Percentiles rank a stretch among this genome's conserved stretches.
phyloP scores from a whole-genome alignment of 1,139 yeast species.

The Diutina catenulata region DNA sequence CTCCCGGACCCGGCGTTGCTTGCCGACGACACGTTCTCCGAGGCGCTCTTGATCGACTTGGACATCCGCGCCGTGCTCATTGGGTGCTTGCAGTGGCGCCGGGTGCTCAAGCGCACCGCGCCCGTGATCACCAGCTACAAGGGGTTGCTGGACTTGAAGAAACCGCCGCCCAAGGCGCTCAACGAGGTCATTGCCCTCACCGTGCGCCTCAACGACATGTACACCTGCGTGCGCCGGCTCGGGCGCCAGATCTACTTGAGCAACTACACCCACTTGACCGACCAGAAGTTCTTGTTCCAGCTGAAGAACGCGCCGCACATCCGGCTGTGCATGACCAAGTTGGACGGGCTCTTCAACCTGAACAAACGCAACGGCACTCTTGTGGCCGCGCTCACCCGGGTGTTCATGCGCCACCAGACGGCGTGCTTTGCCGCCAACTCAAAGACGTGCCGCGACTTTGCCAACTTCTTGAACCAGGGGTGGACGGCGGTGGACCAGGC shows the following conservation, averaged over 20 bases:
- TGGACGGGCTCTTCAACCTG: conserved; percentile 33
- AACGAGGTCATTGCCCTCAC: conserved; percentile 33
- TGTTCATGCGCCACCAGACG: conserved; percentile 34
- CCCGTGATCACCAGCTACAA: conserved; percentile 14
- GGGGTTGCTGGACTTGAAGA: conserved; percentile 18
- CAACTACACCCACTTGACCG: conserved; percentile 26
- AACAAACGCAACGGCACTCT: conserved; percentile 41
- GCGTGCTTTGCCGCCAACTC: conserved; percentile 19
- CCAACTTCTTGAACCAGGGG: conserved; percentile 22
- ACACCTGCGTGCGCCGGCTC: conserved; percentile 28
- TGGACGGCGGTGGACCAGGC: conserved; percentile 15
- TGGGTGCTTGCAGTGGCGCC: conserved; percentile 14
- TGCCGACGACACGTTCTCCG: conserved; percentile 7
- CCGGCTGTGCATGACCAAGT: conserved; percentile 20
- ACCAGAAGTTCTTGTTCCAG: conserved; percentile 23
- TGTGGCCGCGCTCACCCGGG: conserved; percentile 36
- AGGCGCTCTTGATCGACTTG: conserved; percentile 29
- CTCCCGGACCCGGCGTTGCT: not conserved
- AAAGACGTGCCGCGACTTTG: conserved; percentile 28
- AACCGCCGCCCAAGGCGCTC: conserved; percentile 37
- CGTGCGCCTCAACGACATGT: conserved; percentile 34
- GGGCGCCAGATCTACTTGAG: conserved; percentile 35
- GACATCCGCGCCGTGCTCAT: conserved; percentile 26
- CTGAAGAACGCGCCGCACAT: conserved; percentile 18
- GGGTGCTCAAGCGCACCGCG: conserved; percentile 18